A percentile compares a stretch with the other conserved stretches of the same genome.
Conservation (phyloP, 805 yeast species). For the Zygotorulaspora danielsina region DNA sequence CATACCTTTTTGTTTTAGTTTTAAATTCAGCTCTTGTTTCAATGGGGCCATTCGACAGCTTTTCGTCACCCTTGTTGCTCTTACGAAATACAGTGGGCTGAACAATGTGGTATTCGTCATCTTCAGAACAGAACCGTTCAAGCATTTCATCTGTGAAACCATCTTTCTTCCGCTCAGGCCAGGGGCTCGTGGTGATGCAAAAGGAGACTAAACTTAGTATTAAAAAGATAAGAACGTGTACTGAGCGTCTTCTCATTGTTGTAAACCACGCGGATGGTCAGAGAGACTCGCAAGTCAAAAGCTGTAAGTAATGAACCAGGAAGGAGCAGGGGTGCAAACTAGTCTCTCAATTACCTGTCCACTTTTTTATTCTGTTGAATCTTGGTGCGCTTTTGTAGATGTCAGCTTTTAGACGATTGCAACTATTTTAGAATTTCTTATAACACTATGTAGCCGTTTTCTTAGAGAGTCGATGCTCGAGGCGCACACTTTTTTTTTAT, state of each 20-base stretch:
- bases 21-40: not conserved
- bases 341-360: not conserved
- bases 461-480: no score
- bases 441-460: no score
- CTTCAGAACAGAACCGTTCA: not conserved
- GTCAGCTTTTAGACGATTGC: no score
- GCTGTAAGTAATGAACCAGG: not conserved
- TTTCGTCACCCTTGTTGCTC: slow-evolving; percentile 1
- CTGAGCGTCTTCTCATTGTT: not conserved
- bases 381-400: no score
- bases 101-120: slow-evolving; percentile 12
- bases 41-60: not conserved
- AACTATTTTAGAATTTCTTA: not conserved
- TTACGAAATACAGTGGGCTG: slow-evolving; percentile 13
- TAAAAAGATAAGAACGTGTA: not conserved
- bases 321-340: no score
- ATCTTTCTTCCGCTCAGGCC: not conserved
- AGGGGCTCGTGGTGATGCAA: not conserved
- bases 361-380: not conserved
- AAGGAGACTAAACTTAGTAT: not conserved
- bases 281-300: not conserved
- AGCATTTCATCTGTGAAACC: not conserved
- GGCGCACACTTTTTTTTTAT: not conserved
- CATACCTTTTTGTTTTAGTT: not conserved
- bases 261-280: not conserved